Evolutionary conservation across 331 rosid species (phyloP).

Genomic region (Quercus phellos): DNA sequence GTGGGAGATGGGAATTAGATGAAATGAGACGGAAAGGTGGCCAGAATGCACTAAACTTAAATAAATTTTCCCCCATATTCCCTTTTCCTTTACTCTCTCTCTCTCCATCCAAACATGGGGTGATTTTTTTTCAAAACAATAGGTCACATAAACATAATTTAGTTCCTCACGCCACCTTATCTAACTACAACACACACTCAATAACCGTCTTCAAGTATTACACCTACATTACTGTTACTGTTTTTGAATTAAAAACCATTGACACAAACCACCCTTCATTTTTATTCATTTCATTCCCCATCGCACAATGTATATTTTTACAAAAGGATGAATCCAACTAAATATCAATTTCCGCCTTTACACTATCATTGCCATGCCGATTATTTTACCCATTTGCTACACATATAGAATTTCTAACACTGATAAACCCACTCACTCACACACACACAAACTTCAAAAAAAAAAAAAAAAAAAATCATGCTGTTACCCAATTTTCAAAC

Average conservation of each 20-base stretch:
- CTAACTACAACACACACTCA: not conserved
- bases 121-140: not conserved
- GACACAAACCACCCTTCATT: not conserved
- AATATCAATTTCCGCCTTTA: not conserved
- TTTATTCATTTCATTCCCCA: not conserved
- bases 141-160: not conserved
- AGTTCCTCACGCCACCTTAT: not conserved
- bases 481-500: not conserved
- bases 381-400: not conserved
- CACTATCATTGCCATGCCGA: not conserved
- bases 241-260: not conserved
- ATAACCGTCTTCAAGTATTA: not conserved
- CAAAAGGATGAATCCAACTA: not conserved
- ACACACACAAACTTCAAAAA: too few relatives aligned
- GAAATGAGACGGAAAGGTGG: too few relatives aligned
- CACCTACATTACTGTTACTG: not conserved
- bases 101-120: too few relatives aligned
- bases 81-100: too few relatives aligned
- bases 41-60: too few relatives aligned
- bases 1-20: too few relatives aligned
- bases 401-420: not conserved
- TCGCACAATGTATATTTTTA: not conserved
- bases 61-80: too few relatives aligned
- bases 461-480: not conserved
- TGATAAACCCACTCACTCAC: not conserved